Conservation (phyloP, 2,329 filamentous ascomycete species). For the Exophiala spinifera region DNA sequence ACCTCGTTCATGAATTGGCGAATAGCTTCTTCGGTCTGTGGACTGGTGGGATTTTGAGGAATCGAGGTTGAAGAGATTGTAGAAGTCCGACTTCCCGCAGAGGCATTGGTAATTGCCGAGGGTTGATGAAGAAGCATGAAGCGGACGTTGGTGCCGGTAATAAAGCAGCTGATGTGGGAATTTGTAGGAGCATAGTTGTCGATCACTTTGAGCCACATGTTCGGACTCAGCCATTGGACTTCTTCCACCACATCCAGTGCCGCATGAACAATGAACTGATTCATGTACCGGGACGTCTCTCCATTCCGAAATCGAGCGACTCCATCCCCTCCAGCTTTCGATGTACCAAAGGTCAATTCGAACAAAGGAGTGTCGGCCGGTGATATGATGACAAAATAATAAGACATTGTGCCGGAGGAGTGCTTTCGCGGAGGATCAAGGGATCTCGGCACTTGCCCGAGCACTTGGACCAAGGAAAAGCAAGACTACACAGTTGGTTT, state of each 20-base stretch:
- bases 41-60: slow-evolving; percentile 78
- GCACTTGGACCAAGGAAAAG: no score
- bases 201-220: slow-evolving; percentile 93
- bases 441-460: no score
- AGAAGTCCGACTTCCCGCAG: slow-evolving; percentile 34
- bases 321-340: slow-evolving; percentile 92
- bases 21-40: slow-evolving; percentile 92
- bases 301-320: slow-evolving; percentile 71
- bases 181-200: slow-evolving; percentile 84
- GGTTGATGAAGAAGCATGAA: slow-evolving; percentile 94
- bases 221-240: slow-evolving; percentile 83
- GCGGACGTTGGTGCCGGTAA: slow-evolving; percentile 87
- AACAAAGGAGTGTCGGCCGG: slow-evolving; percentile 95
- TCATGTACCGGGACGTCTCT: slow-evolving; percentile 86
- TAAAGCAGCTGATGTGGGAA: slow-evolving; percentile 90
- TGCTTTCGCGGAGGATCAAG: background rate
- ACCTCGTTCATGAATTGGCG: slow-evolving; percentile 92
- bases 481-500: no score
- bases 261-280: slow-evolving; percentile 95
- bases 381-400: slow-evolving; percentile 96
- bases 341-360: slow-evolving; percentile 94
- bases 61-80: slow-evolving; percentile 60
- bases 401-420: slow-evolving; percentile 67
- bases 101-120: slow-evolving; percentile 40
- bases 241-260: slow-evolving; percentile 94